Percentiles rank a stretch among this genome's conserved stretches.
These are phyloP conservation scores for Hygrophorus pudorinus DNA, from an alignment of 768 basidiomycete species.

Conservation along the genomic window DNA sequence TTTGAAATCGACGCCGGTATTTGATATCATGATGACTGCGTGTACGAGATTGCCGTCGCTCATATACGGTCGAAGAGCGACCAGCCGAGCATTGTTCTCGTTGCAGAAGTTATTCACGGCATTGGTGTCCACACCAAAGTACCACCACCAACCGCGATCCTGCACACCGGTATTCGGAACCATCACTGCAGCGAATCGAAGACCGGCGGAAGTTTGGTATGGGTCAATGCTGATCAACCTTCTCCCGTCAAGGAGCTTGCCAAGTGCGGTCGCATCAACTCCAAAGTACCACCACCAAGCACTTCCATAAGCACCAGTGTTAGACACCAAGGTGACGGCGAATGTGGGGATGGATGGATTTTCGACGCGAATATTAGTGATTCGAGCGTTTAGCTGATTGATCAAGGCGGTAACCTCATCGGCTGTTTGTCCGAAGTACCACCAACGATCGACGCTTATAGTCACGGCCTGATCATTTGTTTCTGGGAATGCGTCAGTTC, in stretches of 20 bases:
- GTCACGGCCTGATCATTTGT: slow-evolving; percentile 1
- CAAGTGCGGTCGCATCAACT: background rate
- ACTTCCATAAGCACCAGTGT: background rate
- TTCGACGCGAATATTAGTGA: slow-evolving; percentile 1
- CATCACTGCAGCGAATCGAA: slow-evolving; percentile 1
- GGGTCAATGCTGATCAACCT: slow-evolving; percentile 1
- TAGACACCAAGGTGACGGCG: slow-evolving; percentile 1
- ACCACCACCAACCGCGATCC: slow-evolving; percentile 2
- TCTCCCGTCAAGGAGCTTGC: slow-evolving; percentile 1
- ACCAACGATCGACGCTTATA: background rate
- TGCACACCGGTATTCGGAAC: background rate
- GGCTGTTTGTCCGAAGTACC: slow-evolving; percentile 1
- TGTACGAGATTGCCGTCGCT: background rate
- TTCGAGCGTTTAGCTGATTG: background rate
- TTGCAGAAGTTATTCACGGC: background rate
- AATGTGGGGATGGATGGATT: slow-evolving; percentile 1
- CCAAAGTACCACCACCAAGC: slow-evolving; percentile 2
- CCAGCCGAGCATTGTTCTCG: background rate
- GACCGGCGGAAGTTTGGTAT: background rate
- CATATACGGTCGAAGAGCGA: background rate
- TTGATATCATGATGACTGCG: slow-evolving; percentile 1
- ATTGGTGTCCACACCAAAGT: background rate
- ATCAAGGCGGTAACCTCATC: too few species aligned
- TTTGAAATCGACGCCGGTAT: background rate
- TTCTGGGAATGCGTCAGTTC: background rate